Conservation (phyloP, 169 alveolate genomes). For the Miamiensis avidus region DNA sequence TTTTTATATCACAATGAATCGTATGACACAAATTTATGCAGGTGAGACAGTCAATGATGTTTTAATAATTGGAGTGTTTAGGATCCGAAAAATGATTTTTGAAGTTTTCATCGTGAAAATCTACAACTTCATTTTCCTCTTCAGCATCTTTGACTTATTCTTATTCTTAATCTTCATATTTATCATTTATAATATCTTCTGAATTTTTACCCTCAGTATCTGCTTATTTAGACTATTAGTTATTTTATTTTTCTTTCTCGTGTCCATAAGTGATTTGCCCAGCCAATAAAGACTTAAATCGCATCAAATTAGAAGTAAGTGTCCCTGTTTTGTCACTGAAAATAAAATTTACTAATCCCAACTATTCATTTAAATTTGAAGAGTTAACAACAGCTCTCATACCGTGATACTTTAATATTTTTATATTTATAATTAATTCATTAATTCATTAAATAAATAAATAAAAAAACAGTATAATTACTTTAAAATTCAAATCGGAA, state of each 20-base stretch:
- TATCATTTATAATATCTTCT: conserved; percentile 9
- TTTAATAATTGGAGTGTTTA: neutral
- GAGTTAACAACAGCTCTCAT: conserved; percentile 27
- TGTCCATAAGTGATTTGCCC: conserved; percentile 57
- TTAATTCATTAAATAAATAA: conserved; percentile 54
- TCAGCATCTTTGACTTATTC: neutral
- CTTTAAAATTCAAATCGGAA: conserved; percentile 79
- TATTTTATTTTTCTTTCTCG: conserved; percentile 16
- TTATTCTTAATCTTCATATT: conserved; percentile 12
- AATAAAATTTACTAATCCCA: conserved; percentile 95
- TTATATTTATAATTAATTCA: conserved; percentile 53
- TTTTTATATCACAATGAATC: conserved; percentile 59
- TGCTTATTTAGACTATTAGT: too few species aligned
- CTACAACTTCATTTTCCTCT: neutral
- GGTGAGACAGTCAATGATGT: conserved; percentile 29
- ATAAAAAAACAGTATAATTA: neutral
- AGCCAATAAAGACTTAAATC: conserved; percentile 81
- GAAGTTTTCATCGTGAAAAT: neutral
- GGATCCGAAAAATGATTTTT: neutral
- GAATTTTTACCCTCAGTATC: neutral
- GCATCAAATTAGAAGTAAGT: conserved; percentile 96
- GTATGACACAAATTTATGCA: conserved; percentile 80
- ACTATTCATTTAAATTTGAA: conserved; percentile 83
- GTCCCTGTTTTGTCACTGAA: conserved; percentile 99
- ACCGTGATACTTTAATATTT: neutral